Base-by-base conservation (phyloP, 257 asterid genomes). In the Nicotiana tabacum region DNA sequence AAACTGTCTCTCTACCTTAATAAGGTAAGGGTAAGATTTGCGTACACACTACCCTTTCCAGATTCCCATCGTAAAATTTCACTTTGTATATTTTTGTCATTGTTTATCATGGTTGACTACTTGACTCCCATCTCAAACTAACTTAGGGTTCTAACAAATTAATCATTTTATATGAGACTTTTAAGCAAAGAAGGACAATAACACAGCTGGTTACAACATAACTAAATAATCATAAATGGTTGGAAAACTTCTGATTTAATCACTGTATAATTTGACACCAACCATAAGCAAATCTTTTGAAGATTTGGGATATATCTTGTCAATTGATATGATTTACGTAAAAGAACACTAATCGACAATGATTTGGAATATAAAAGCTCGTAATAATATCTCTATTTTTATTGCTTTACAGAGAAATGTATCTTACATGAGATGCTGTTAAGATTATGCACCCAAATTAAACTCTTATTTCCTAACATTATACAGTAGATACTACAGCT, bases 161-260 rank as follows among this genome's bases (percentile, higher is more conserved):
- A 91, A 87, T 87, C 82, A 83, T 12, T 32, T 66, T 2, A 13
- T 82, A 86, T 86, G 89, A 83, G 92, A 94, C 92, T 89, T 90
- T 87, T 77, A 27, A 77, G 84, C 86, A 77, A 84, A 84, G 81
- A 80, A 48, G 83, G 79, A 87, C 95, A 84, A 87, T 77, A 33
- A 79, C 53, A 90, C 97, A 92, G 96, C 96, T 93, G 95, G 91
- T 89, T 86, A 88, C 95, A 89, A 87, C 92, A 89, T 79, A 87
- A 87, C 79, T 89, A 88, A 91, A 78, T 82, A 82, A 87, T 86
- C 90, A 87, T 66, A 84, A 85, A 90, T 72, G 88, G 88, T 89
- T 87, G 80, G 37, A 77, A 86, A 86, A 32, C 70, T 67, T 70
- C 82, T 78, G 81, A 86, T 81, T 77, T 55, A 66, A 65, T 57